Evolutionary conservation across 2,329 filamentous ascomycete genomes (phyloP).

Genomic region (Xylariaceae sp.): DNA sequence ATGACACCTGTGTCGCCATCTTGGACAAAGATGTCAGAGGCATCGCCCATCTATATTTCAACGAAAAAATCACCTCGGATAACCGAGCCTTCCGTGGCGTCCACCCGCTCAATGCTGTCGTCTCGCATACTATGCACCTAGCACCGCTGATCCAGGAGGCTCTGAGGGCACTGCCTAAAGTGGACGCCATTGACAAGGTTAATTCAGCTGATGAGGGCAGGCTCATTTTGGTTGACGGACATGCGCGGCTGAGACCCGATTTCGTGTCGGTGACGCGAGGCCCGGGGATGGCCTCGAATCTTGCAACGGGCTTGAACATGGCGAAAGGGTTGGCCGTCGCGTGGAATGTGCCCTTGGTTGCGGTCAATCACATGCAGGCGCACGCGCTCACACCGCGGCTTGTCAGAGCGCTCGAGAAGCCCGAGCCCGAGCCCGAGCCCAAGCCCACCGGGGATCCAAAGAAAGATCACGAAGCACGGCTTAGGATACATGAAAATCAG

Average conservation of each 20-base stretch:
- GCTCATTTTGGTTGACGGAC: conserved; percentile 37
- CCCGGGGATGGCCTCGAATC: conserved; percentile 83
- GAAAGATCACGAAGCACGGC: background rate
- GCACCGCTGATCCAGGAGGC: conserved; percentile 72
- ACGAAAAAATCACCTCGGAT: conserved; percentile 82
- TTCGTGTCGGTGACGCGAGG: conserved; percentile 90
- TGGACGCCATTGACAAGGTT: background rate
- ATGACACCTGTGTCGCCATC: conserved; percentile 90
- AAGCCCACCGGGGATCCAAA: background rate
- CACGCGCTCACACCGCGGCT: conserved; percentile 89
- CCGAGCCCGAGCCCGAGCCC: conserved; percentile 12
- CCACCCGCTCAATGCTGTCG: conserved; percentile 76
- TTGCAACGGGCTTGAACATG: conserved; percentile 78
- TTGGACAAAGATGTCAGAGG: conserved; percentile 62
- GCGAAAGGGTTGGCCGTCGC: conserved; percentile 88
- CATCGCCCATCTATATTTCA: conserved; percentile 71
- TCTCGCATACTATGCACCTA: conserved; percentile 76
- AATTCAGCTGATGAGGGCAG: background rate
- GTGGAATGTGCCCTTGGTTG: conserved; percentile 83
- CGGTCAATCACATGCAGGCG: conserved; percentile 96
- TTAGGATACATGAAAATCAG: no score
- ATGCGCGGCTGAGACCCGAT: conserved; percentile 65
- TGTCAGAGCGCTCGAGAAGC: conserved; percentile 64
- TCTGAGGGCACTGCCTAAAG: conserved; percentile 57
- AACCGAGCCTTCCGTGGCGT: conserved; percentile 79